phyloP scores from a whole-genome alignment of 2,329 filamentous ascomycete species.

The Penicillium sp. region DNA sequence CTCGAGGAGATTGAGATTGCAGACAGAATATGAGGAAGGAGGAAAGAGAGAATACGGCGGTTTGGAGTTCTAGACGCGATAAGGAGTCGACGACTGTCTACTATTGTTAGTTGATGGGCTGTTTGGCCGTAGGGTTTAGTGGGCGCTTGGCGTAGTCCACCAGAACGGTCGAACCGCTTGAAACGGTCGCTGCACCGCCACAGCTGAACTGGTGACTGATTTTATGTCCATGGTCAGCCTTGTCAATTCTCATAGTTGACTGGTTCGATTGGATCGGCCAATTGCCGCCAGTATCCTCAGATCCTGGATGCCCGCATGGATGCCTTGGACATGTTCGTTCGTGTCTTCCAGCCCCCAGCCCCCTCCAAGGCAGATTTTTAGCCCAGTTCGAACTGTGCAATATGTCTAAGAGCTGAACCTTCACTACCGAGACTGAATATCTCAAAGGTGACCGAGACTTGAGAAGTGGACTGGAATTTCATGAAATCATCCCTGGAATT shows the following conservation, averaged over 20 bases:
- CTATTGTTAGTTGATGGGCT: not conserved
- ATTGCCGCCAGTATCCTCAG: not conserved
- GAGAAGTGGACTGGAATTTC: not conserved
- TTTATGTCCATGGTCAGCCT: not conserved
- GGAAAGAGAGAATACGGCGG: not conserved
- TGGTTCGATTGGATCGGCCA: not conserved
- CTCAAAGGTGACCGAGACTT: not conserved
- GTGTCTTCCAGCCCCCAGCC: not conserved
- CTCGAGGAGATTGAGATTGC: not conserved
- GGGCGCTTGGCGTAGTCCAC: constrained; percentile 15
- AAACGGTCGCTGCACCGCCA: constrained; percentile 22
- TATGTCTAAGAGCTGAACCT: not conserved
- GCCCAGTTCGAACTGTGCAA: not conserved
- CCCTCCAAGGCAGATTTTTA: not conserved
- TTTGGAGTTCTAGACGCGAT: constrained; percentile 24
- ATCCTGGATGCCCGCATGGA: too few relatives aligned
- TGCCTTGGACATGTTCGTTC: too few relatives aligned
- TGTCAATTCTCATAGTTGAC: not conserved
- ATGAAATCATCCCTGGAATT: too few relatives aligned
- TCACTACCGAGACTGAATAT: not conserved
- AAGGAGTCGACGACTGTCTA: constrained; percentile 3
- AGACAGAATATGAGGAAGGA: not conserved
- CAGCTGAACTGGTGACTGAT: constrained; percentile 7
- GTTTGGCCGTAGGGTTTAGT: constrained; percentile 23
- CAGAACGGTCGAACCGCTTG: too few relatives aligned